phyloP scores from a whole-genome alignment of 148 eudicot species.

The Cornus controversa region DNA sequence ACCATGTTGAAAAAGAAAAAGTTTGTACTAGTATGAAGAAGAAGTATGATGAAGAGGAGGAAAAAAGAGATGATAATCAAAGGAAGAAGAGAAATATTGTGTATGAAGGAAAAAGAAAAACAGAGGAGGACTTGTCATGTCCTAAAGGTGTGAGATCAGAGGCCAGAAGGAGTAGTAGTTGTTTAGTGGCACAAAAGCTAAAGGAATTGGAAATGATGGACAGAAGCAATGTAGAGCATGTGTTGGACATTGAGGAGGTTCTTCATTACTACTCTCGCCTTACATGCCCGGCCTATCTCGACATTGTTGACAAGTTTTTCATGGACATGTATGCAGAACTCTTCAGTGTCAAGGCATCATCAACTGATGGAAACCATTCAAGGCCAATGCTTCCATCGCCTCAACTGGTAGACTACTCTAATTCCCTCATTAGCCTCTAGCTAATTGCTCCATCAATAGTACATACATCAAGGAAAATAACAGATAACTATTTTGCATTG shows the following conservation, averaged over 20 bases:
- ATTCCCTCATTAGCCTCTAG: no score
- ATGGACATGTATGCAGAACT: slow-evolving; percentile 45
- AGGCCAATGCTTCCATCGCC: neutral
- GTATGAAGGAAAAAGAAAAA: slow-evolving; percentile 12
- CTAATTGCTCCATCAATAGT: no score
- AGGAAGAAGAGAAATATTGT: slow-evolving; percentile 17
- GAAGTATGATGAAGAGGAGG: neutral
- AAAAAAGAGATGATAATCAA: slow-evolving; percentile 4
- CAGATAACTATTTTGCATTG: no score
- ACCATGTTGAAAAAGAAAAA: no score
- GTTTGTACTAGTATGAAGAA: no score
- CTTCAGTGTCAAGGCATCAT: slow-evolving; percentile 20
- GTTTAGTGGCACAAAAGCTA: slow-evolving; percentile 42
- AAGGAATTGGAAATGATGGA: slow-evolving; percentile 56
- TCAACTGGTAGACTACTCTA: no score
- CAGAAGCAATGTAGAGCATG: slow-evolving; percentile 41
- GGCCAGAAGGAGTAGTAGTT: slow-evolving; percentile 16
- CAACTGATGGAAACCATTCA: neutral
- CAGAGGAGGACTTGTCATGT: slow-evolving; percentile 9
- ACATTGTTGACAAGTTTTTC: slow-evolving; percentile 64
- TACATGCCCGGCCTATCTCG: slow-evolving; percentile 55
- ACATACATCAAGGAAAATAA: no score
- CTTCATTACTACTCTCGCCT: slow-evolving; percentile 60
- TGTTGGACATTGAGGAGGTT: slow-evolving; percentile 55
- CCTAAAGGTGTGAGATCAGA: slow-evolving; percentile 3